Base-by-base conservation (phyloP, 2,329 filamentous ascomycete genomes). In the Claviceps sp. region DNA sequence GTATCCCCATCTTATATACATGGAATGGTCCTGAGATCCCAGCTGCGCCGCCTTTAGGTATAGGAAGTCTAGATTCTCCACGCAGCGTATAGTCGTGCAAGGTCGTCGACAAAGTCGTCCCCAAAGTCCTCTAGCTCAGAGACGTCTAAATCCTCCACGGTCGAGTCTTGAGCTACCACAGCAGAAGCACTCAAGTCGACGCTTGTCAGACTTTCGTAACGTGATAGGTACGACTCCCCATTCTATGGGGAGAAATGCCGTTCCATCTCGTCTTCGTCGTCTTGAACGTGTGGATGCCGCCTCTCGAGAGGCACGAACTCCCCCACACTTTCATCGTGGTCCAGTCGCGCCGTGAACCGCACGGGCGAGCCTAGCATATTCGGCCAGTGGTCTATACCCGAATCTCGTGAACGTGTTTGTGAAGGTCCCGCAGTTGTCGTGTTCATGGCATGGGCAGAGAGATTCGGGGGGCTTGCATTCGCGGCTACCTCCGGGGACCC, bases 391-490 rank as follows among this genome's bases (percentile, higher is more conserved):
- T 55, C 52, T 11, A 51, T 48, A 10, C 52, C 56, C 7, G 53
- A 30, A 10, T 63, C 60, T n/a, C 57, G 55, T 37, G 59, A 61
- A 24, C 56, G 55, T 41, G 54, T 48, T 22, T 58, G 57, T 40
- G 60, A 56, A 44, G 62, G 57, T 50, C 66, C 65, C 4, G 63
- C 61, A 30, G 63, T 64, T 42, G 58, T 58, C 63, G 65, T 67
- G 37, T 34, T 34, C 30, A 62, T 58, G 39, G 64, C 59, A 54
- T 68, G 64, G 52, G 60, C 60, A 5, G 60, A 59, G 42, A 37
- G 11, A 42, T 50, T 48, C 44, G 60, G 59, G 10, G 30, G 30
- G 43, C 61, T 59, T 55, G 58, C 52, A 50, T 62, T 54, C 53
- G 58, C 59, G 55, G 56, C 59, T 52, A 56, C 59, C 57, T 63